Evolutionary conservation across 2,329 filamentous ascomycete species (phyloP).

Genomic region (Podosphaera xanthii): DNA sequence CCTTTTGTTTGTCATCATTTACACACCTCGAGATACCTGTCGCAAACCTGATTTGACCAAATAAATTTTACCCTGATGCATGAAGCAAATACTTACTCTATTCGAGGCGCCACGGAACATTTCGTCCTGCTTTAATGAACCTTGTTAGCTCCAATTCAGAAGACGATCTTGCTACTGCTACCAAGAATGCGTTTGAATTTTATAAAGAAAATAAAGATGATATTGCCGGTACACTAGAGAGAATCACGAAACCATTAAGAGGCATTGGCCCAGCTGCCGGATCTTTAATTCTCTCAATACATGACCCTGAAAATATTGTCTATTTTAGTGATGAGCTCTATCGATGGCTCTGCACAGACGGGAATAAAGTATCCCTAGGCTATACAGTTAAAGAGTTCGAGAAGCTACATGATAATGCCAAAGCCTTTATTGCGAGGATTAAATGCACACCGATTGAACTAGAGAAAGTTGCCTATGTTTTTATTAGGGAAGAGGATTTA

Average conservation of each 20-base stretch:
- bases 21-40: not conserved
- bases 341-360: conserved; percentile 41
- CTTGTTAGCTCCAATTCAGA: conserved; percentile 31
- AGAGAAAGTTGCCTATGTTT: conserved; percentile 49
- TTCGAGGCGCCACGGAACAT: conserved; percentile 30
- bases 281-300: conserved; percentile 46
- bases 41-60: not conserved
- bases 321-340: conserved; percentile 71
- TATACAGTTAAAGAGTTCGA: conserved; percentile 50
- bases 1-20: not conserved
- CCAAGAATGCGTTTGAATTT: conserved; percentile 26
- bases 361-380: conserved; percentile 31
- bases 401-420: conserved; percentile 24
- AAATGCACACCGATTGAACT: conserved; percentile 34
- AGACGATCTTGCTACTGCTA: conserved; percentile 22
- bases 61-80: not conserved
- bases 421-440: conserved; percentile 24
- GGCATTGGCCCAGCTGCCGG: conserved; percentile 65
- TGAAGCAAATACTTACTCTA: conserved; percentile 1
- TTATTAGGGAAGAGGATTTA: conserved; percentile 24
- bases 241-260: conserved; percentile 32
- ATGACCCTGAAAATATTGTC: conserved; percentile 32
- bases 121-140: conserved; percentile 35
- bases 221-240: conserved; percentile 23
- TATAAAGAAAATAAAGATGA: conserved; percentile 21